A percentile compares a stretch with the other conserved stretches of the same genome.
Evolutionary conservation across 2,329 filamentous ascomycete species (phyloP).

Genomic region (Pyrenochaeta sp.): DNA sequence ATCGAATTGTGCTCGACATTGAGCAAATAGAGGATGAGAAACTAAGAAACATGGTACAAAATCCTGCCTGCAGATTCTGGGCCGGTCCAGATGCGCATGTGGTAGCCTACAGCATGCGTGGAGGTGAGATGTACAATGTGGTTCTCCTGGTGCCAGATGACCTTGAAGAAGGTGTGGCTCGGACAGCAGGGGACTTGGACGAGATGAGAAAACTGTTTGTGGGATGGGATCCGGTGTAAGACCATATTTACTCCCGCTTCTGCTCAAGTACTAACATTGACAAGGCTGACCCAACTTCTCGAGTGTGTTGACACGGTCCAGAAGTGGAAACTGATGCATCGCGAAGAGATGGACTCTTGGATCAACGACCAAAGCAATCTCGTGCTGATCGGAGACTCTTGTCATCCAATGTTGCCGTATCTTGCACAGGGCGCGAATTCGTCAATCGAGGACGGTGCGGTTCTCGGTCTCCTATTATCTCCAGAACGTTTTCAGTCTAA

Average conservation of each 20-base stretch:
- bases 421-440: constrained; percentile 64
- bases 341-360: constrained; percentile 46
- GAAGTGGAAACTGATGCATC: constrained; percentile 74
- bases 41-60: constrained; percentile 61
- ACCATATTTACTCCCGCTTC: constrained; percentile 47
- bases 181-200: constrained; percentile 61
- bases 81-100: constrained; percentile 68
- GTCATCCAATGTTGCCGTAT: constrained; percentile 46
- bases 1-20: constrained; percentile 64
- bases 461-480: constrained; percentile 64
- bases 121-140: constrained; percentile 68
- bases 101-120: constrained; percentile 68
- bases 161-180: constrained; percentile 61
- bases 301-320: constrained; percentile 64
- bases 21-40: constrained; percentile 61
- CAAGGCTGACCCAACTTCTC: constrained; percentile 28
- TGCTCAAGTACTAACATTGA: constrained; percentile 8
- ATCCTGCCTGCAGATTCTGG: constrained; percentile 67
- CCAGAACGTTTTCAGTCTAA: constrained; percentile 20
- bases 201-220: constrained; percentile 68
- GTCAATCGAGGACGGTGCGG: constrained; percentile 72
- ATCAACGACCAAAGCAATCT: constrained; percentile 61
- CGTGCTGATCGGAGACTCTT: constrained; percentile 53
- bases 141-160: constrained; percentile 72
- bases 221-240: constrained; percentile 68